A percentile compares a stretch with the other conserved stretches of the same genome.
Evolutionary conservation across 1,139 yeast genomes (phyloP).

Genomic region (Lodderomyces pseudojiufengensis): DNA sequence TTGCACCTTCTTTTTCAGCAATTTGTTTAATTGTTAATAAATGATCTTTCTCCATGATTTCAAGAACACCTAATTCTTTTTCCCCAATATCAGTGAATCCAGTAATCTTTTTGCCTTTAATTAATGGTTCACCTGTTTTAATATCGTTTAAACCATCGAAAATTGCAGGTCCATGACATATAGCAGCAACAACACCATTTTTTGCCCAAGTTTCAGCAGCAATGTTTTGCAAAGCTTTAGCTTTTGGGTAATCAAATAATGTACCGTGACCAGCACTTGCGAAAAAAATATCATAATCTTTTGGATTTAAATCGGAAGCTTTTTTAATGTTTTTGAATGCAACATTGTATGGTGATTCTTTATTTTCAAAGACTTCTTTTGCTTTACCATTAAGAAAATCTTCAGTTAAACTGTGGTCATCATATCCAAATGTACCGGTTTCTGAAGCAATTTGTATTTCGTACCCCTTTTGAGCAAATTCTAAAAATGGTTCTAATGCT

Average conservation of each 20-base stretch:
- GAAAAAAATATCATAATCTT: slow-evolving; percentile 51
- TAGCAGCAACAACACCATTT: slow-evolving; percentile 58
- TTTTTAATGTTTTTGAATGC: slow-evolving; percentile 34
- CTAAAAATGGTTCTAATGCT: slow-evolving; percentile 54
- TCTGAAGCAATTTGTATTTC: slow-evolving; percentile 57
- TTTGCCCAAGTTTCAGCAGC: slow-evolving; percentile 45
- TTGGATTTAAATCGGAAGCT: slow-evolving; percentile 41
- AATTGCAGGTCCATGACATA: slow-evolving; percentile 64
- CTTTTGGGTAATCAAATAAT: slow-evolving; percentile 54
- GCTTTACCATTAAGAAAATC: slow-evolving; percentile 46
- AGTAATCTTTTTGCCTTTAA: slow-evolving; percentile 52
- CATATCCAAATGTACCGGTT: slow-evolving; percentile 52
- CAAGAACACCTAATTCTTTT: slow-evolving; percentile 32
- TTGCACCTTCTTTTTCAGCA: slow-evolving; percentile 39
- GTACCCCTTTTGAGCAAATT: slow-evolving; percentile 42
- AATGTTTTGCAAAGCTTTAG: slow-evolving; percentile 41
- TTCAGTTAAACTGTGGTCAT: slow-evolving; percentile 46
- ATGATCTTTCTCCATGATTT: slow-evolving; percentile 28
- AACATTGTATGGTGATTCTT: slow-evolving; percentile 34
- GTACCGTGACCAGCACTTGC: slow-evolving; percentile 69
- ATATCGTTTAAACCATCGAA: slow-evolving; percentile 44
- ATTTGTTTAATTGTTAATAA: slow-evolving; percentile 34
- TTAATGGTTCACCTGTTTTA: slow-evolving; percentile 40
- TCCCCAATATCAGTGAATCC: slow-evolving; percentile 63
- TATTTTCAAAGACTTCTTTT: slow-evolving; percentile 31